Conservation (phyloP, 2,329 filamentous ascomycete genomes). For the Paracoccidioides brasiliensis region DNA sequence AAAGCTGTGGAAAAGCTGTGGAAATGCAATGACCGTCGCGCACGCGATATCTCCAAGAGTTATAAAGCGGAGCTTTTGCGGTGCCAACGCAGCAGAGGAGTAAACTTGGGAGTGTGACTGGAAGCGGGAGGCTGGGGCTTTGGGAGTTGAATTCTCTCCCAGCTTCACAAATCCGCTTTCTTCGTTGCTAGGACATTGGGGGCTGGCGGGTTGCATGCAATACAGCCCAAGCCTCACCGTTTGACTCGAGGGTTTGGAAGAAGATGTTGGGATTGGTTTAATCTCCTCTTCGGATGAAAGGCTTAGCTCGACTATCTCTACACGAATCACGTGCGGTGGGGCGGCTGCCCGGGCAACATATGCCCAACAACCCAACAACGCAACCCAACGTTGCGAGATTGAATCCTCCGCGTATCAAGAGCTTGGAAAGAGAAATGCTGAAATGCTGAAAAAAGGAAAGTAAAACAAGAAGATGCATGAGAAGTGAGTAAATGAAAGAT, state of each 20-base stretch:
- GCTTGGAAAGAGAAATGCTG: too few species aligned
- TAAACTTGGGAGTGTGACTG: neutral
- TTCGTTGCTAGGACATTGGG: neutral
- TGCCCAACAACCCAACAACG: too few species aligned
- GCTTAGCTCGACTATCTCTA: neutral
- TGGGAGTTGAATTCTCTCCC: neutral
- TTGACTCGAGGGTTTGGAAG: neutral
- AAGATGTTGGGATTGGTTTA: neutral
- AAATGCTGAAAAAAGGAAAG: too few species aligned
- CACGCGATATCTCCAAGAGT: neutral
- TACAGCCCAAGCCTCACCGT: conserved; percentile 2
- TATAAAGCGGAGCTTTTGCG: neutral
- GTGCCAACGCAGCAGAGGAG: neutral
- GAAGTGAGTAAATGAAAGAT: too few species aligned
- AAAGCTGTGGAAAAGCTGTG: neutral
- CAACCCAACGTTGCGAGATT: too few species aligned
- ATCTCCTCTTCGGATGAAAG: neutral
- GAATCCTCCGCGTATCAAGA: too few species aligned
- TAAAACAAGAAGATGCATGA: too few species aligned
- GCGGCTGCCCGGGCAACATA: too few species aligned
- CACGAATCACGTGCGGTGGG: too few species aligned
- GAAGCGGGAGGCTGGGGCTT: neutral
- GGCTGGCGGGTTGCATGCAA: neutral
- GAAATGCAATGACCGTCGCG: neutral
- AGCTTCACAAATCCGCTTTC: neutral